Conservation (phyloP, 805 yeast genomes). For the Kodamaea sagamina region DNA sequence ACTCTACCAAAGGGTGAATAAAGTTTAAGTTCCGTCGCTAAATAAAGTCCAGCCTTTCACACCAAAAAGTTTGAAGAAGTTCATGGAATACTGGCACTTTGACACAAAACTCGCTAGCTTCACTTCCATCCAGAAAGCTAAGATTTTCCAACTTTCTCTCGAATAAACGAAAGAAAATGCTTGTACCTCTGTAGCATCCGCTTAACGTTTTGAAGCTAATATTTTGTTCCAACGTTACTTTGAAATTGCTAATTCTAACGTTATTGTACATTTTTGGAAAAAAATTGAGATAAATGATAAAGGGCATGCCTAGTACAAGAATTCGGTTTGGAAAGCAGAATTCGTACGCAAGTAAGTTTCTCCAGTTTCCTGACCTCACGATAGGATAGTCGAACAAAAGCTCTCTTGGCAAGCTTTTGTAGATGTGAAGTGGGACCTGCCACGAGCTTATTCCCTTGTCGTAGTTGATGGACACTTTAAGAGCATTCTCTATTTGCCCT, state of each 20-base stretch:
- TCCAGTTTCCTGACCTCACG: conserved; percentile 23
- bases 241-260: conserved; percentile 14
- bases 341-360: conserved; percentile 20
- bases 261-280: conserved; percentile 12
- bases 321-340: conserved; percentile 18
- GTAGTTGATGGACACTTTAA: neutral
- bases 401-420: neutral
- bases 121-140: neutral
- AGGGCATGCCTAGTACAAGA: conserved; percentile 17
- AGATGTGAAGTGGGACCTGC: neutral
- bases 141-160: neutral
- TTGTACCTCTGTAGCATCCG: neutral
- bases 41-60: conserved; percentile 1
- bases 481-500: neutral
- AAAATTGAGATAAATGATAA: conserved; percentile 10
- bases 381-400: conserved; percentile 11
- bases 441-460: neutral
- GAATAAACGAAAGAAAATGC: neutral
- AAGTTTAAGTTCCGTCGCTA: neutral
- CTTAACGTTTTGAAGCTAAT: conserved; percentile 4
- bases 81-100: neutral
- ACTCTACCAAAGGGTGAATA: conserved; percentile 23
- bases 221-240: conserved; percentile 16
- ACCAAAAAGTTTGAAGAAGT: conserved; percentile 7
- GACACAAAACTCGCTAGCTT: neutral